phyloP scores from a whole-genome alignment of 2,329 filamentous ascomycete genomes.

The Aspergillus uvarum region DNA sequence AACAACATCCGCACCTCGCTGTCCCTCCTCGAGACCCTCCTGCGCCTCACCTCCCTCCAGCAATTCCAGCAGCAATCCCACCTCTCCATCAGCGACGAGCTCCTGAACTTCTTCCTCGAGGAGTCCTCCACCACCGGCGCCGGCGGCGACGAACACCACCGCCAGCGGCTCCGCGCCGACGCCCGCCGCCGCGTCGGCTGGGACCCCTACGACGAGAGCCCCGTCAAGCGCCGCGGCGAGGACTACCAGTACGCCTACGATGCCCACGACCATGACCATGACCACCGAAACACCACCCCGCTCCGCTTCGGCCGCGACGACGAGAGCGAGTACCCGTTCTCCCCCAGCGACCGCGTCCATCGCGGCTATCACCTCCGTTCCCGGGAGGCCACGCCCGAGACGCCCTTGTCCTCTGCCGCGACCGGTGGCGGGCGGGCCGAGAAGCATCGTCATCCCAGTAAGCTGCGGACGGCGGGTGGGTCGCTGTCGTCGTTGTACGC shows the following conservation, averaged over 20 bases:
- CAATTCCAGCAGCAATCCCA: constrained; percentile 90
- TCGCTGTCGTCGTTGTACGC: constrained; percentile 21
- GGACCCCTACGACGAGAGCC: constrained; percentile 71
- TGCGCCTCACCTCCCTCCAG: constrained; percentile 81
- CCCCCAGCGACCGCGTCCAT: constrained; percentile 25
- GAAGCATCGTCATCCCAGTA: constrained; percentile 15
- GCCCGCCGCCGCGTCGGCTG: constrained; percentile 65
- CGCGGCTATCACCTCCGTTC: constrained; percentile 32
- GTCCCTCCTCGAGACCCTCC: constrained; percentile 83
- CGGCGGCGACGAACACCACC: constrained; percentile 60
- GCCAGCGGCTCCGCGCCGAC: constrained; percentile 60
- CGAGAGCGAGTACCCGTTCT: constrained; percentile 25
- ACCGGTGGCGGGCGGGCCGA: not conserved
- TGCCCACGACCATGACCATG: constrained; percentile 63
- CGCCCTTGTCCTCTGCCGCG: constrained; percentile 14
- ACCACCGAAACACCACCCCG: constrained; percentile 43
- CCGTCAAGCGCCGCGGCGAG: constrained; percentile 64
- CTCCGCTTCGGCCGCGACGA: constrained; percentile 25
- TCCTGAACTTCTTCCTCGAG: constrained; percentile 82
- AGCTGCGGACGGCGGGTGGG: constrained; percentile 17
- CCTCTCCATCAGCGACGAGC: constrained; percentile 83
- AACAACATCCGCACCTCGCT: constrained; percentile 63
- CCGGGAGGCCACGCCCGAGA: constrained; percentile 35
- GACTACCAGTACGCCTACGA: constrained; percentile 58
- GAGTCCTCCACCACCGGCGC: constrained; percentile 67